Evolutionary conservation across 306 rosid species (phyloP).

Genomic region (Gastrolobium bilobum): DNA sequence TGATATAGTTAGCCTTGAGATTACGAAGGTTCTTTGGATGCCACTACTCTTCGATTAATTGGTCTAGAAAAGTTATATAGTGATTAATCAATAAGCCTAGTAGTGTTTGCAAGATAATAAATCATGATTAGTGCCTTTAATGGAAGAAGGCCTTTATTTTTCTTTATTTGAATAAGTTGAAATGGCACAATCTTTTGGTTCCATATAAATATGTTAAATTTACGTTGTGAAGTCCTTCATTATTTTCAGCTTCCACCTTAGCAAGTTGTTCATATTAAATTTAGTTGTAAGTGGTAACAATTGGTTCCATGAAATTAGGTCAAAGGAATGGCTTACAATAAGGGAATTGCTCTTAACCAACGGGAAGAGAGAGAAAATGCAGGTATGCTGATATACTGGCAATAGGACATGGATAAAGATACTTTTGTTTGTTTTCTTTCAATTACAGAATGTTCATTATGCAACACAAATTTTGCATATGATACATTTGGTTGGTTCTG

Average conservation of each 20-base stretch:
- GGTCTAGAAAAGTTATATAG: constrained; percentile 22
- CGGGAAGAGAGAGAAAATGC: constrained; percentile 86
- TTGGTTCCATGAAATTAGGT: constrained; percentile 64
- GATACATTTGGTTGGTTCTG: constrained; percentile 34
- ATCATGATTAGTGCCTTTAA: constrained; percentile 23
- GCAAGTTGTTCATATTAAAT: constrained; percentile 37
- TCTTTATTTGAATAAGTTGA: not conserved
- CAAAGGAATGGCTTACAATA: constrained; percentile 93
- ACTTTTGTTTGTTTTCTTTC: constrained; percentile 26
- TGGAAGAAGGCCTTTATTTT: constrained; percentile 8
- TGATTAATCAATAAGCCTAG: constrained; percentile 11
- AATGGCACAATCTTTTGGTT: constrained; percentile 2
- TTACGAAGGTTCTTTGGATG: constrained; percentile 17
- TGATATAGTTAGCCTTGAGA: constrained; percentile 34
- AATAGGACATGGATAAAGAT: constrained; percentile 1
- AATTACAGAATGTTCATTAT: constrained; percentile 31
- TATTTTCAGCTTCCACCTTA: constrained; percentile 34
- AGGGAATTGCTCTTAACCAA: constrained; percentile 73
- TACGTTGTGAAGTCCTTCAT: constrained; percentile 17
- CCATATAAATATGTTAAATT: constrained; percentile 22
- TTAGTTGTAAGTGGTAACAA: constrained; percentile 35
- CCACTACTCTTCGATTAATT: constrained; percentile 23
- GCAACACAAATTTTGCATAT: constrained; percentile 14
- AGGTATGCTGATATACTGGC: constrained; percentile 61
- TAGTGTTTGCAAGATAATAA: not conserved